phyloP scores from a whole-genome alignment of 2,329 filamentous ascomycete species.

The Aspergillus ruber region DNA sequence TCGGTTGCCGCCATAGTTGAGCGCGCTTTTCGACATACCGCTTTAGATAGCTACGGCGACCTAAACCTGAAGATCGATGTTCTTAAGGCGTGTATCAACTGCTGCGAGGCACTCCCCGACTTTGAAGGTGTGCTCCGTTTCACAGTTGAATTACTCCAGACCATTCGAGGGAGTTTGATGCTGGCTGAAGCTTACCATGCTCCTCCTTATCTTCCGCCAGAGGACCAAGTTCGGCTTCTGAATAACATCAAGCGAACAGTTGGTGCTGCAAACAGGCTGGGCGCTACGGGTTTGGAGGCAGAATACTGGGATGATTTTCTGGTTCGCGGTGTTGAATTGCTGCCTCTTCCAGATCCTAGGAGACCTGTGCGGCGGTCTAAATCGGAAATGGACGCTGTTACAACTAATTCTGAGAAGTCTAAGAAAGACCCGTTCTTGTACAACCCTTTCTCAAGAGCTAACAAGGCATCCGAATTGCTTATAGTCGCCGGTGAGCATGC shows the following conservation, averaged over 20 bases:
- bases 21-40: conserved; percentile 40
- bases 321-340: conserved; percentile 67
- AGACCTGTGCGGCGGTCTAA: conserved; percentile 60
- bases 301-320: conserved; percentile 98
- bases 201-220: conserved; percentile 63
- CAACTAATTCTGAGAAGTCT: conserved; percentile 32
- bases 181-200: conserved; percentile 63
- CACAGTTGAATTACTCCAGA: conserved; percentile 75
- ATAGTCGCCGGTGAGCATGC: conserved; percentile 74
- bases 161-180: conserved; percentile 68
- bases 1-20: conserved; percentile 35
- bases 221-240: conserved; percentile 79
- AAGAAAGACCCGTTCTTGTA: conserved; percentile 80
- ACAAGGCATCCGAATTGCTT: conserved; percentile 54
- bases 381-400: conserved; percentile 44
- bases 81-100: conserved; percentile 80
- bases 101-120: conserved; percentile 89
- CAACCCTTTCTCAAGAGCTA: conserved; percentile 77
- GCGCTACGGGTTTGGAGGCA: conserved; percentile 62
- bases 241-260: conserved; percentile 83
- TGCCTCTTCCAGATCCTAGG: conserved; percentile 54
- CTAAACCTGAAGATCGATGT: conserved; percentile 76
- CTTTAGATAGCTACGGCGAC: conserved; percentile 62
- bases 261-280: conserved; percentile 67
- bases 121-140: conserved; percentile 84